A percentile compares a stretch with the other conserved stretches of the same genome.
These are phyloP conservation scores for Cucurbita maxima DNA, from an alignment of 306 rosid species.

Conservation along the genomic window DNA sequence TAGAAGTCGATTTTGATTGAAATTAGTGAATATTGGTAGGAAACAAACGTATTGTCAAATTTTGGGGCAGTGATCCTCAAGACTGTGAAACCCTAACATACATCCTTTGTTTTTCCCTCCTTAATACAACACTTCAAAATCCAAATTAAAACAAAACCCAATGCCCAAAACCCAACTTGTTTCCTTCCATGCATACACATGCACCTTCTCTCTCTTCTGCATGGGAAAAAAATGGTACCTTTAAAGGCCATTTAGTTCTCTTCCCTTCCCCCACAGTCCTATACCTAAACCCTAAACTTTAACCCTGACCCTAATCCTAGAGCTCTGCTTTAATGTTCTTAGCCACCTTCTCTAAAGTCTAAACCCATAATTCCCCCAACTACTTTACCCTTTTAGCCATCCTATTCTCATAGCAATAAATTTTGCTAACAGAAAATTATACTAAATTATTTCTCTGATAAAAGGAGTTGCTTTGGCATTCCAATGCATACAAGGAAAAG, in stretches of 20 bases:
- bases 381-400: slow-evolving; percentile 6
- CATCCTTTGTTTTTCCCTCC: background rate
- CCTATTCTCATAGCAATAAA: background rate
- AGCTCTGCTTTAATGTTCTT: background rate
- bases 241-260: background rate
- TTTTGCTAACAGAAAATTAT: background rate
- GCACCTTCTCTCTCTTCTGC: slow-evolving; percentile 24
- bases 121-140: slow-evolving; percentile 9
- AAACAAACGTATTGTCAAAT: too few relatives aligned
- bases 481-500: slow-evolving; percentile 17
- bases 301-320: background rate
- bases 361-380: slow-evolving; percentile 17
- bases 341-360: background rate
- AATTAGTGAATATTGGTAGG: too few relatives aligned
- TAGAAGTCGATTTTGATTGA: too few relatives aligned
- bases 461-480: slow-evolving; percentile 9
- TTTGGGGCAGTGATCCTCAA: background rate
- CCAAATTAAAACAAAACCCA: slow-evolving; percentile 6
- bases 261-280: background rate
- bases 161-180: slow-evolving; percentile 13
- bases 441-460: slow-evolving; percentile 1
- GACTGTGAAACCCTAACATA: background rate
- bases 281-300: background rate
- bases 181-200: slow-evolving; percentile 39
- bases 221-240: slow-evolving; percentile 33